A percentile compares a stretch with the other conserved stretches of the same genome.
Conservation (phyloP, 2,329 filamentous ascomycete genomes). For the Metarhizium robertsii region DNA sequence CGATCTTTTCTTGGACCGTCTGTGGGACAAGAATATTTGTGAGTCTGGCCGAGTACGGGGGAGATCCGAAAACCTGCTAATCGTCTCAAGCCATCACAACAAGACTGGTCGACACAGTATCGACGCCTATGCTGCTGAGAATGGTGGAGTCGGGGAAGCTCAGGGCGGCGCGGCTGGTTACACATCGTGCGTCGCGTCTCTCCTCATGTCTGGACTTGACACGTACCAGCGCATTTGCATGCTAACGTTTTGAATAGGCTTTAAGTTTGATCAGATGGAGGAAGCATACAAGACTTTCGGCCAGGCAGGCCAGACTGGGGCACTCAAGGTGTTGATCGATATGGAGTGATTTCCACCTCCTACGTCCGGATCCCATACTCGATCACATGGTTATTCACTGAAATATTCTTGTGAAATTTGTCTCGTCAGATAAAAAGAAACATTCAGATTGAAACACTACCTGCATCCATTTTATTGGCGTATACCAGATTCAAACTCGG, state of each 20-base stretch:
- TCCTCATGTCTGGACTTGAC: not conserved
- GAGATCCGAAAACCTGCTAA: not conserved
- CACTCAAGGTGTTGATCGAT: constrained; percentile 33
- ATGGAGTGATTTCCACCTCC: not conserved
- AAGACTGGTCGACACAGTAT: constrained; percentile 35
- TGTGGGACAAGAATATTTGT: constrained; percentile 47
- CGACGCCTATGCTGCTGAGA: constrained; percentile 39
- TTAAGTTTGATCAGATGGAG: constrained; percentile 31
- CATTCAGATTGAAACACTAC: no score
- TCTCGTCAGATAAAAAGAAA: no score
- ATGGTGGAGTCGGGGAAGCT: constrained; percentile 31
- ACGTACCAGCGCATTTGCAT: not conserved
- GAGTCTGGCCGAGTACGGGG: constrained; percentile 13
- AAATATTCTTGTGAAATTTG: no score
- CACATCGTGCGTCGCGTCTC: constrained; percentile 29
- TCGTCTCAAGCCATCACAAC: constrained; percentile 31
- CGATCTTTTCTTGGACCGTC: constrained; percentile 39
- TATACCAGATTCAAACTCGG: no score
- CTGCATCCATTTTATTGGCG: no score
- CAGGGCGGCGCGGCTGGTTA: constrained; percentile 32
- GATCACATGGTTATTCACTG: no score
- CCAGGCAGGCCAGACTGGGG: constrained; percentile 29
- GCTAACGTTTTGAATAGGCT: constrained; percentile 17
- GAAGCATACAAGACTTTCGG: constrained; percentile 34
- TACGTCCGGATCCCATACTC: not conserved